phyloP scores from a whole-genome alignment of 106 monocot genomes.

The Dendrobium huoshanense region DNA sequence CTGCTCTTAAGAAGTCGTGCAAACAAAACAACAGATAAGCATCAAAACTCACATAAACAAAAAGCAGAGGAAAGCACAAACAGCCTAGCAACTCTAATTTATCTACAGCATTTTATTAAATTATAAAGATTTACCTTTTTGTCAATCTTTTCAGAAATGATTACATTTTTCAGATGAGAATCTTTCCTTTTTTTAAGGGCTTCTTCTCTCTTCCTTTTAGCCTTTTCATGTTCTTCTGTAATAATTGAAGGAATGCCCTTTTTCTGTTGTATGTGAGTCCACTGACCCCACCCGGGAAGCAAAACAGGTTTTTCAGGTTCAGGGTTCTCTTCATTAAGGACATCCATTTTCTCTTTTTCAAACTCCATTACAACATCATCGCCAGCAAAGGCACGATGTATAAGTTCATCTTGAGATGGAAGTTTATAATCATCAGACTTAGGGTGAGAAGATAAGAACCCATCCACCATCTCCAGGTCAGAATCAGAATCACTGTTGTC shows the following conservation, averaged over 20 bases:
- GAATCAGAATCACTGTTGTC: constrained; percentile 56
- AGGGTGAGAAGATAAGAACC: constrained; percentile 29
- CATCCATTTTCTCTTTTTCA: constrained; percentile 73
- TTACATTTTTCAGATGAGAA: constrained; percentile 78
- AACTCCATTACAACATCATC: constrained; percentile 90
- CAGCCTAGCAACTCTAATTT: background rate
- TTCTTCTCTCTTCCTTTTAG: constrained; percentile 81
- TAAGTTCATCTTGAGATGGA: constrained; percentile 70
- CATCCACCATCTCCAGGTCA: constrained; percentile 81
- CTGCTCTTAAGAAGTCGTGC: background rate
- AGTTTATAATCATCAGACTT: constrained; percentile 47
- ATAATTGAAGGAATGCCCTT: constrained; percentile 84
- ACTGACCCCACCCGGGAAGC: constrained; percentile 98
- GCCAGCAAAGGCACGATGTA: constrained; percentile 72
- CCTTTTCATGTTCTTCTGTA: constrained; percentile 72
- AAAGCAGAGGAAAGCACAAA: background rate
- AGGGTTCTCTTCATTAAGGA: constrained; percentile 77
- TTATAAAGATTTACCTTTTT: constrained; percentile 43
- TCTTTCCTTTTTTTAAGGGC: constrained; percentile 86
- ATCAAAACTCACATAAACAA: background rate
- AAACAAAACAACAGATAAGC: background rate
- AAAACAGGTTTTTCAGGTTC: constrained; percentile 91
- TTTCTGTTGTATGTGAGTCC: constrained; percentile 81
- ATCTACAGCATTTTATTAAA: background rate
- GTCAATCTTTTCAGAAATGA: constrained; percentile 81